phyloP scores from a whole-genome alignment of 805 yeast species.

The Saccharomycopsis malanga region DNA sequence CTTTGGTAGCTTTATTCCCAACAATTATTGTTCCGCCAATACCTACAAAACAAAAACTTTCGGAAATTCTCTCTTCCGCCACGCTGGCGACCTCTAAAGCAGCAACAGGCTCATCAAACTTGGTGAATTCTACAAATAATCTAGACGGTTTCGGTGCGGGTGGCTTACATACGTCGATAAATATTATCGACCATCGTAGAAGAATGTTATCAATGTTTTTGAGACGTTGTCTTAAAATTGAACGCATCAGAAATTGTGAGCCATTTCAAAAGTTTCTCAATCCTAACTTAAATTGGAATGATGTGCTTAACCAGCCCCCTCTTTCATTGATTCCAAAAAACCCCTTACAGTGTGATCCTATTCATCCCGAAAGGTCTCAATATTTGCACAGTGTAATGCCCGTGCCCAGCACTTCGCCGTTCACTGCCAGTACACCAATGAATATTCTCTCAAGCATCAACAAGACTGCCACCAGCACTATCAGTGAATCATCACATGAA shows the following conservation, averaged over 20 bases:
- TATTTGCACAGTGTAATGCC: conserved; percentile 17
- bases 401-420: conserved; percentile 11
- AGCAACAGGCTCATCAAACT: neutral
- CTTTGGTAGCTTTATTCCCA: conserved; percentile 68
- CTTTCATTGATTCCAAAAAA: conserved; percentile 26
- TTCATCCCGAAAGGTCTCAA: conserved; percentile 18
- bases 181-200: conserved; percentile 59
- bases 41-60: conserved; percentile 68
- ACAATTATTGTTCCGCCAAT: conserved; percentile 86
- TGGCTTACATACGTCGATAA: conserved; percentile 28
- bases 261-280: conserved; percentile 75
- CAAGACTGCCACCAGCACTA: neutral
- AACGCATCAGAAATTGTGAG: conserved; percentile 47
- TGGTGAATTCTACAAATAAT: conserved; percentile 4
- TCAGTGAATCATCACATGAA: neutral
- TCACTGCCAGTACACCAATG: neutral
- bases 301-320: conserved; percentile 55
- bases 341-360: conserved; percentile 20
- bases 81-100: conserved; percentile 6
- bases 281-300: conserved; percentile 80
- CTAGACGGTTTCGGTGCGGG: conserved; percentile 20
- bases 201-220: conserved; percentile 71
- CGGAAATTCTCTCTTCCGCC: conserved; percentile 13
- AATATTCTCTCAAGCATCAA: neutral
- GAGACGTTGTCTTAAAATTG: conserved; percentile 60